phyloP scores from a whole-genome alignment of 1,284 basidiomycete genomes.

The Malassezia restricta region DNA sequence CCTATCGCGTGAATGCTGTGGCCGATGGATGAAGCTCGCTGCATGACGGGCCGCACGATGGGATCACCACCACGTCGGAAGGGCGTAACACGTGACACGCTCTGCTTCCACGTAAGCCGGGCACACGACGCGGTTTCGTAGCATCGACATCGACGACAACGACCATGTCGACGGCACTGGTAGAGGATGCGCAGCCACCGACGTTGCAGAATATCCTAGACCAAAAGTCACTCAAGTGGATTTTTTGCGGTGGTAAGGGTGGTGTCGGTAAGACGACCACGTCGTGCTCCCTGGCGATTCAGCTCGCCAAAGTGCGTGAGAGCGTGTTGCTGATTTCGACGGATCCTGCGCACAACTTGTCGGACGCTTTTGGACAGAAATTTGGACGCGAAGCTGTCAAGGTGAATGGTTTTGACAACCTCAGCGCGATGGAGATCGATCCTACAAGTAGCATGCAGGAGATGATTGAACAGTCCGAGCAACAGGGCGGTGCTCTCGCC shows the following conservation, averaged over 20 bases:
- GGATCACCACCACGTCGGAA: no score
- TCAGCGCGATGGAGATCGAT: constrained; percentile 98
- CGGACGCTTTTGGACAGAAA: constrained; percentile 97
- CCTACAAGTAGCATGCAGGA: constrained; percentile 92
- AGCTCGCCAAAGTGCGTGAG: constrained; percentile 38
- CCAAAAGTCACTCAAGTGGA: constrained; percentile 44
- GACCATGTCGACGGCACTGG: constrained; percentile 12
- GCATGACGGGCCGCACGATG: no score
- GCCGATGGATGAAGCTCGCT: no score
- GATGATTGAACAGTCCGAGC: constrained; percentile 94
- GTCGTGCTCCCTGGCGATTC: constrained; percentile 41
- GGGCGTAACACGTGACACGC: neutral
- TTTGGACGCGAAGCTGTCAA: constrained; percentile 99
- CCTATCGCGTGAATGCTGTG: no score
- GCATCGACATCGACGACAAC: neutral
- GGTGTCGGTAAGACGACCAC: constrained; percentile 46
- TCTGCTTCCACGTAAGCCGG: neutral
- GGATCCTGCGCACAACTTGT: constrained; percentile 96
- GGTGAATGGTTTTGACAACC: constrained; percentile 93
- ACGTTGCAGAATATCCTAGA: constrained; percentile 43
- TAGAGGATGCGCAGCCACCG: constrained; percentile 29
- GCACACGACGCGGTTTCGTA: constrained; percentile 1
- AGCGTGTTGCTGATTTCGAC: constrained; percentile 56
- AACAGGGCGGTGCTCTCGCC: constrained; percentile 72
- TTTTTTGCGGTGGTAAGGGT: constrained; percentile 46